These are phyloP conservation scores for Talaromyces atroroseus DNA, from an alignment of 2,329 filamentous ascomycete species.

Conservation along the genomic window DNA sequence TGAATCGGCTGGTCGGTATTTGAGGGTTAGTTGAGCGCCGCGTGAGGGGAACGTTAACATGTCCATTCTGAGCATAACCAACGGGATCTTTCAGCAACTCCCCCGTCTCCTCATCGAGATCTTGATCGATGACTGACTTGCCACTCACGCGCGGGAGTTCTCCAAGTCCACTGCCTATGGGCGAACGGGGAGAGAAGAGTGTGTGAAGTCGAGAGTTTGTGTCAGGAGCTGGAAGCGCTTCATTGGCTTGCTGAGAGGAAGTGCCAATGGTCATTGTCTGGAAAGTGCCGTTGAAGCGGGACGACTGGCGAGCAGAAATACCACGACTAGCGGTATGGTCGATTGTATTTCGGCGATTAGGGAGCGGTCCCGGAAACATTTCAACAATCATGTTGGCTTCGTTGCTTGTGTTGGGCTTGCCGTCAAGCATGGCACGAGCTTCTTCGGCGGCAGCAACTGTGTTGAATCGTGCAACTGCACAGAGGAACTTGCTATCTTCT, in stretches of 20 bases:
- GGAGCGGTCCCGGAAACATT: slow-evolving; percentile 43
- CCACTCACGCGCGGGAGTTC: slow-evolving; percentile 51
- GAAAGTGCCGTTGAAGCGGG: slow-evolving; percentile 58
- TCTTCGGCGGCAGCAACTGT: slow-evolving; percentile 54
- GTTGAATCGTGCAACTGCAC: slow-evolving; percentile 55
- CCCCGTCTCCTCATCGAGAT: slow-evolving; percentile 59
- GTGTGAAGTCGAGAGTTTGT: slow-evolving; percentile 47
- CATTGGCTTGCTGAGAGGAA: slow-evolving; percentile 44
- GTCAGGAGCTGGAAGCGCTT: slow-evolving; percentile 50
- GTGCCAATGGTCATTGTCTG: slow-evolving; percentile 46
- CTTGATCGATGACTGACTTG: slow-evolving; percentile 60
- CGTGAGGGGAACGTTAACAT: slow-evolving; percentile 36
- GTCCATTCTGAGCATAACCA: slow-evolving; percentile 65
- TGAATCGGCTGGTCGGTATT: slow-evolving; percentile 64
- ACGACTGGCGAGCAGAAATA: slow-evolving; percentile 47
- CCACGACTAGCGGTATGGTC: slow-evolving; percentile 39
- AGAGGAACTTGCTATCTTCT: slow-evolving; percentile 53
- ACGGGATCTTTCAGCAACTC: slow-evolving; percentile 59
- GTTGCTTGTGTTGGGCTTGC: slow-evolving; percentile 57
- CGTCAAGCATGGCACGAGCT: slow-evolving; percentile 54
- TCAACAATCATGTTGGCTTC: slow-evolving; percentile 55
- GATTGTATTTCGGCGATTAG: slow-evolving; percentile 48
- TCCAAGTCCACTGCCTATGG: slow-evolving; percentile 50
- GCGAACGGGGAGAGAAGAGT: slow-evolving; percentile 58
- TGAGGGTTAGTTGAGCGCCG: slow-evolving; percentile 68